These are phyloP conservation scores for Pseudozyma pruni DNA, from an alignment of 1,284 basidiomycete species.

Conservation along the genomic window DNA sequence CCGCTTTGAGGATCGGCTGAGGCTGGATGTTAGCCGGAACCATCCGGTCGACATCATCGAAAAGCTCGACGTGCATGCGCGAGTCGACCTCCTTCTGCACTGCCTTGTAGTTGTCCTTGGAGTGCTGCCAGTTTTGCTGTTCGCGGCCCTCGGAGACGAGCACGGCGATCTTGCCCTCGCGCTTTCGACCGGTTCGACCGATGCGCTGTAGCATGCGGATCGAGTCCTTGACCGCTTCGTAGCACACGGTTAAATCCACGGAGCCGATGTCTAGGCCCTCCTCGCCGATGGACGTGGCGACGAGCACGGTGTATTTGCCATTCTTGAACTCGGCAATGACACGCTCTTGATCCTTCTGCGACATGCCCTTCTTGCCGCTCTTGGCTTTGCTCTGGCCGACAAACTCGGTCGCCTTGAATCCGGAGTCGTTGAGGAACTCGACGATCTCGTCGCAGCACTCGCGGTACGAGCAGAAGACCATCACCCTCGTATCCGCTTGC, in stretches of 20 bases:
- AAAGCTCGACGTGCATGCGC: slow-evolving; percentile 88
- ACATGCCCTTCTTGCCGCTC: slow-evolving; percentile 84
- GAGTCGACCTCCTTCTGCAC: slow-evolving; percentile 89
- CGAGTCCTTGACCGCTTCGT: slow-evolving; percentile 94
- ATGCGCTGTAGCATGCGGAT: slow-evolving; percentile 97
- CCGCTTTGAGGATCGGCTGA: slow-evolving; percentile 79
- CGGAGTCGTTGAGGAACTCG: slow-evolving; percentile 71
- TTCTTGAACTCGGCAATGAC: slow-evolving; percentile 86
- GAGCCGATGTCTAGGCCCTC: slow-evolving; percentile 99
- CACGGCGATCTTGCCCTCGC: slow-evolving; percentile 88
- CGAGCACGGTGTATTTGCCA: slow-evolving; percentile 89
- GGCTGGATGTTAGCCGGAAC: slow-evolving; percentile 83
- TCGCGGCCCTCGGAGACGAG: slow-evolving; percentile 92
- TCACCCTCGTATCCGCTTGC: slow-evolving; percentile 77
- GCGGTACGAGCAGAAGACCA: slow-evolving; percentile 93
- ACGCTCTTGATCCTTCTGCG: slow-evolving; percentile 91
- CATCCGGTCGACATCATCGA: slow-evolving; percentile 87
- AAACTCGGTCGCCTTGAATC: slow-evolving; percentile 78
- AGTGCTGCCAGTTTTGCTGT: slow-evolving; percentile 89
- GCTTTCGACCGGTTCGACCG: slow-evolving; percentile 93
- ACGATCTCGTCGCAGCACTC: slow-evolving; percentile 92
- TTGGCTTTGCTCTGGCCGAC: slow-evolving; percentile 91
- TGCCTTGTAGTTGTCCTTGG: slow-evolving; percentile 85
- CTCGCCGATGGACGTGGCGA: slow-evolving; percentile 96
- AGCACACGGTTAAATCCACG: slow-evolving; percentile 96